Percentiles rank a stretch among this genome's conserved stretches.
Conservation (phyloP, 2,329 filamentous ascomycete genomes). For the Phaeophleospora eucalypticola region DNA sequence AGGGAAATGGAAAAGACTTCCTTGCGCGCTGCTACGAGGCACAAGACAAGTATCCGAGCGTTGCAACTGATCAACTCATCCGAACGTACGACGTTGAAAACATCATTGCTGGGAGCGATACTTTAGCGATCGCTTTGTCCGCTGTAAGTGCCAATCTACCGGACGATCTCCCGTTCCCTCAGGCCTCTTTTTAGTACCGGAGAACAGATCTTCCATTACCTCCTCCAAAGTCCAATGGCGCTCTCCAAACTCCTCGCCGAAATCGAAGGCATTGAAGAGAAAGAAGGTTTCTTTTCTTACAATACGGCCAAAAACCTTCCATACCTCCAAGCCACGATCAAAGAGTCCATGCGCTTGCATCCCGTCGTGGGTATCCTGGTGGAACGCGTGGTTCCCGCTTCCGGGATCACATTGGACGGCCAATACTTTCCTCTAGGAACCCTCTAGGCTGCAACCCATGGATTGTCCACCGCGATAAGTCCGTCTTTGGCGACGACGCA, state of each 20-base stretch:
- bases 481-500: conserved; percentile 35
- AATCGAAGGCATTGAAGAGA: conserved; percentile 11
- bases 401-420: conserved; percentile 17
- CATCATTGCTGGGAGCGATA: conserved; percentile 26
- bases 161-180: no score
- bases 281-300: conserved; percentile 13
- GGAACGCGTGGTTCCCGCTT: conserved; percentile 20
- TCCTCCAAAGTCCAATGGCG: conserved; percentile 9
- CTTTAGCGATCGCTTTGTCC: conserved; percentile 6
- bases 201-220: conserved; percentile 9
- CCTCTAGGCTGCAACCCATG: conserved; percentile 43
- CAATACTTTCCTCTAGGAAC: conserved; percentile 37
- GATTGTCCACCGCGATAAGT: conserved; percentile 39
- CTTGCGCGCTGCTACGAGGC: neutral
- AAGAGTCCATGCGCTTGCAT: conserved; percentile 25
- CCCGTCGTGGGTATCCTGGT: conserved; percentile 23
- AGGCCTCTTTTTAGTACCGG: neutral
- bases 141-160: conserved; percentile 13
- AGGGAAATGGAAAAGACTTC: neutral
- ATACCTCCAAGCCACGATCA: conserved; percentile 26
- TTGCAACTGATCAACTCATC: conserved; percentile 22
- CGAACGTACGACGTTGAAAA: conserved; percentile 19
- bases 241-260: conserved; percentile 13
- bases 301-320: conserved; percentile 19
- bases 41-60: neutral